Evolutionary conservation across 1,284 basidiomycete genomes (phyloP).

Genomic region (Puccinia coronata): DNA sequence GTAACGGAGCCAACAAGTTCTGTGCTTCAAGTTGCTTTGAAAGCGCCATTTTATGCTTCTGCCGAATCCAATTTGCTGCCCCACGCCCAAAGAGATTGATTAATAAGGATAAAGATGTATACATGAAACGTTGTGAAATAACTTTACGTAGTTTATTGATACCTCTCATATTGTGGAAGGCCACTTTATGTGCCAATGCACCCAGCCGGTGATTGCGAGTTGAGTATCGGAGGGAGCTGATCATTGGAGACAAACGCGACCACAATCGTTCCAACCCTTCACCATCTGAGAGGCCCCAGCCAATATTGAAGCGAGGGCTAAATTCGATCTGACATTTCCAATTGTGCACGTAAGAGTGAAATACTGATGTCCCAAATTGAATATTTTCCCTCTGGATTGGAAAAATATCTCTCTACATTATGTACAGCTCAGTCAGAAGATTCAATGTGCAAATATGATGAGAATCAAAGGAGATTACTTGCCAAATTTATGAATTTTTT

Average conservation of each 20-base stretch:
- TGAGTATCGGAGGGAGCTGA: neutral
- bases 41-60: too few relatives aligned
- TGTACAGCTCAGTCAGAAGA: neutral
- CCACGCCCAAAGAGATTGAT: too few relatives aligned
- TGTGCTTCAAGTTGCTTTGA: too few relatives aligned
- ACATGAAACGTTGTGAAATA: too few relatives aligned
- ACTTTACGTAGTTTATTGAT: neutral
- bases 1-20: too few relatives aligned
- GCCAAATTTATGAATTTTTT: neutral
- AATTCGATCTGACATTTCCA: constrained; percentile 14
- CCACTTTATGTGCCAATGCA: neutral
- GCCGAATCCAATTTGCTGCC: too few relatives aligned
- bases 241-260: neutral
- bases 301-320: neutral
- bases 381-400: neutral
- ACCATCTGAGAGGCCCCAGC: constrained; percentile 18
- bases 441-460: too few relatives aligned
- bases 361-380: neutral
- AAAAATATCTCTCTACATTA: neutral
- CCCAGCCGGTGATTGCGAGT: neutral
- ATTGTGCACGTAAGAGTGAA: constrained; percentile 21
- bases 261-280: neutral
- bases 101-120: too few relatives aligned
- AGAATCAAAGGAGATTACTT: neutral
- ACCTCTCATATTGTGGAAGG: neutral